Evolutionary conservation across 1,139 yeast genomes (phyloP), one percentile per base, ranked within the genome.

Genomic region (Scheffersomyces insectosa): DNA sequence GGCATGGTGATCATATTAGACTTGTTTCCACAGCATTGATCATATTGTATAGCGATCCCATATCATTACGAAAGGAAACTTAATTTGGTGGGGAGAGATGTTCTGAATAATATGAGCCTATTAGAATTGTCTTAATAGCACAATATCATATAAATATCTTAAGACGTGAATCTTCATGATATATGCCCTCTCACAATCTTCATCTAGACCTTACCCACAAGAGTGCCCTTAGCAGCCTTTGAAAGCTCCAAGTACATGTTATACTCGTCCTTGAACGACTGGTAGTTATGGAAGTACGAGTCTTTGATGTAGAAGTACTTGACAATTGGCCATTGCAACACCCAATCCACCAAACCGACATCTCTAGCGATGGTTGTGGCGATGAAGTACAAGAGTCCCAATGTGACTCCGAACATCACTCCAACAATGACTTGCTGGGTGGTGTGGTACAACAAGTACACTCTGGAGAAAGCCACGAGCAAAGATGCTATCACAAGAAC

Each of bases 391-490:
- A 62, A 49, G 9, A 78, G 53, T 0, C 95, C 95, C 14, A 82
- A 60, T 0, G 75, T 56, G 0, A 69, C 55, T 0, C 98, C 99
- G 11, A 86, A 62, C 16, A 76, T 55, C 3, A 78, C 68, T 0
- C 99, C 99, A 9, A 85, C 87, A 10, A 76, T 42, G 1, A 91
- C 95, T 62, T 93, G 99, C 34, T 70, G 70, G 27, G 68, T 47
- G 20, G 88, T 78, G 62, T 93, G 99, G 62, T 93, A 93, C 47
- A 77, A 72, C 45, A 93, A 70, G 62, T 89, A 85, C 14, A 88
- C 85, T 43, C 99, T 72, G 4, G 97, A 88, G 46, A 72, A 77
- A 16, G 86, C 82, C 13, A 90, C 96, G 4, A 77, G 56, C 1
- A 63, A 41, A 7, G 84, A 67, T 9, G 75, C 43, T 4, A 53